Conservation (phyloP, 2,329 filamentous ascomycete species). For the Myrmaecium sp. region DNA sequence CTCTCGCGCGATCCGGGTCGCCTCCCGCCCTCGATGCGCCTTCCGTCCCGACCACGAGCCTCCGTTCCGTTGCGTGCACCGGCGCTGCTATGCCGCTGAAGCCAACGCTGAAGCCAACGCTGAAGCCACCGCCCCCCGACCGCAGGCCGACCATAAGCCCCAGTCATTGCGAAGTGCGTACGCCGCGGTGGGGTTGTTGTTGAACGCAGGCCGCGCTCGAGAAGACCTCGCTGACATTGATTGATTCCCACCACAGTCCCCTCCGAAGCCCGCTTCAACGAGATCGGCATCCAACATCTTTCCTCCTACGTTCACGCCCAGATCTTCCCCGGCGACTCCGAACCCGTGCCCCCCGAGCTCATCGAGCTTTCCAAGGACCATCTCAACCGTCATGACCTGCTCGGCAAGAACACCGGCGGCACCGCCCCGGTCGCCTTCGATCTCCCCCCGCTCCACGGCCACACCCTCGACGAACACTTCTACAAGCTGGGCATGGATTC, state of each 20-base stretch:
- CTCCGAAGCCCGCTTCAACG: conserved; percentile 60
- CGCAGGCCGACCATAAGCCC: too few species aligned
- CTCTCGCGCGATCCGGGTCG: too few species aligned
- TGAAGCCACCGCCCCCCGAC: too few species aligned
- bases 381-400: conserved; percentile 65
- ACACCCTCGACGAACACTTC: conserved; percentile 85
- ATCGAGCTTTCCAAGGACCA: conserved; percentile 70
- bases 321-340: conserved; percentile 48
- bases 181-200: too few species aligned
- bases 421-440: conserved; percentile 64
- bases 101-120: too few species aligned
- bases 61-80: too few species aligned
- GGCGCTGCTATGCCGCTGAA: too few species aligned
- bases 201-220: too few species aligned
- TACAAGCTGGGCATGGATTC: conserved; percentile 71
- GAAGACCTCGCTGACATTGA: conserved; percentile 6
- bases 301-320: conserved; percentile 70
- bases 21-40: too few species aligned
- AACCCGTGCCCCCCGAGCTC: conserved; percentile 48
- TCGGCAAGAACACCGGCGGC: conserved; percentile 77
- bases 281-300: conserved; percentile 87
- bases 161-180: too few species aligned
- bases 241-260: conserved; percentile 15
- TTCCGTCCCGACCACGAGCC: too few species aligned
- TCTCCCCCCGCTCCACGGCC: conserved; percentile 61